Evolutionary conservation across 495 filamentous ascomycete species (phyloP).

Genomic region (Chaetomidium leptoderma): DNA sequence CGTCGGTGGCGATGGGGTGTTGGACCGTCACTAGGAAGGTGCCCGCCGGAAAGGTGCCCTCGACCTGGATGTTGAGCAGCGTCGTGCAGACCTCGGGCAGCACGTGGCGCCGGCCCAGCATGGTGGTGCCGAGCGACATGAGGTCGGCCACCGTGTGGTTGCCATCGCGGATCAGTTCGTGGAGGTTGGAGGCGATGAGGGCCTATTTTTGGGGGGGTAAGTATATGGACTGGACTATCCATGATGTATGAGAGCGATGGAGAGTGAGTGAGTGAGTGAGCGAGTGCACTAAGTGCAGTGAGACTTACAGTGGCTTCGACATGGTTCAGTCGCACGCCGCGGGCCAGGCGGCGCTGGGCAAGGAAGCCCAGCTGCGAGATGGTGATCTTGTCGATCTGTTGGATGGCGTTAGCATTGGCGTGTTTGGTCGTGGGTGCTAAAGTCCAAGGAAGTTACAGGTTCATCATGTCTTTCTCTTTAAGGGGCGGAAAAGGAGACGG

Average conservation of each 20-base stretch:
- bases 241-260: neutral
- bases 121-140: constrained; percentile 83
- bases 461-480: neutral
- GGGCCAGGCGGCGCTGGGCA: constrained; percentile 82
- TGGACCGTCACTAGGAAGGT: constrained; percentile 96
- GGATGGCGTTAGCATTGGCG: neutral
- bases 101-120: constrained; percentile 94
- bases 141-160: constrained; percentile 86
- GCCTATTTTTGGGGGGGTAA: too few species aligned
- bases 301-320: constrained; percentile 74
- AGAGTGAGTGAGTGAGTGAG: too few species aligned
- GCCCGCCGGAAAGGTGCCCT: constrained; percentile 86
- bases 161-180: constrained; percentile 98
- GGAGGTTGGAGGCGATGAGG: constrained; percentile 82
- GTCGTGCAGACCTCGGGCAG: constrained; percentile 72
- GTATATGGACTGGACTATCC: too few species aligned
- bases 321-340: constrained; percentile 88
- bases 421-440: constrained; percentile 7
- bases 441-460: too few species aligned
- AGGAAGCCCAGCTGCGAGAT: constrained; percentile 86
- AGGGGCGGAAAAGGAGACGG: too few species aligned
- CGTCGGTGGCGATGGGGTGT: constrained; percentile 79
- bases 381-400: constrained; percentile 89
- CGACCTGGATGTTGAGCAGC: constrained; percentile 81
- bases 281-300: too few species aligned